These are phyloP conservation scores for Shiraia bambusicola DNA, from an alignment of 2,329 filamentous ascomycete genomes.

Conservation along the genomic window DNA sequence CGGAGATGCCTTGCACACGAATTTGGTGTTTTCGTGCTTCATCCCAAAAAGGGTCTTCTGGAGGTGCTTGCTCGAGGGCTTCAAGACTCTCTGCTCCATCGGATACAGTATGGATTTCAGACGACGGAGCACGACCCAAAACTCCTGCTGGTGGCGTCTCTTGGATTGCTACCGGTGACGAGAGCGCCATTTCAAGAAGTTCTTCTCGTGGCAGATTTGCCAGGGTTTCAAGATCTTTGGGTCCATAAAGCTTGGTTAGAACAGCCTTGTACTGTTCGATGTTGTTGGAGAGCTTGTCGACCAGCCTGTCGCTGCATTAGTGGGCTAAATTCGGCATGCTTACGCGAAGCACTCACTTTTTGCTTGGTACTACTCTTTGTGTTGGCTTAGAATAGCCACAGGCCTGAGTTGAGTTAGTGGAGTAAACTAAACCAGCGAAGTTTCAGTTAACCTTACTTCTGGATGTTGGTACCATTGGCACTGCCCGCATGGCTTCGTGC, in stretches of 20 bases:
- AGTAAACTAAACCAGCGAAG: not conserved
- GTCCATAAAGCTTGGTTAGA: slow-evolving; percentile 47
- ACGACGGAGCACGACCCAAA: slow-evolving; percentile 38
- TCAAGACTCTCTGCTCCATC: slow-evolving; percentile 57
- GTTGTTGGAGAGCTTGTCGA: slow-evolving; percentile 55
- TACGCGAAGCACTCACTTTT: slow-evolving; percentile 60
- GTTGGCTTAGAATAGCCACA: slow-evolving; percentile 82
- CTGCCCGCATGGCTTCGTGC: slow-evolving; percentile 77
- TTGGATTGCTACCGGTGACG: slow-evolving; percentile 40
- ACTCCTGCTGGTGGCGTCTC: slow-evolving; percentile 36
- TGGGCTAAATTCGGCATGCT: slow-evolving; percentile 51
- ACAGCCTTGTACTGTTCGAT: slow-evolving; percentile 51
- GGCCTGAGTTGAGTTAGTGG: slow-evolving; percentile 35
- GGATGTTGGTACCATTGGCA: slow-evolving; percentile 80
- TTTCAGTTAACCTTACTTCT: slow-evolving; percentile 46
- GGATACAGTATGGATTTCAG: slow-evolving; percentile 43
- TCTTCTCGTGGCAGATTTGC: slow-evolving; percentile 46
- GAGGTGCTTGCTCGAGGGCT: slow-evolving; percentile 69
- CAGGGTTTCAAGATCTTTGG: slow-evolving; percentile 45
- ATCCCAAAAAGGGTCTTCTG: slow-evolving; percentile 65
- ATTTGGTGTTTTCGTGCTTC: slow-evolving; percentile 54
- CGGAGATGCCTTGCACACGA: slow-evolving; percentile 57
- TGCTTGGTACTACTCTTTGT: slow-evolving; percentile 73
- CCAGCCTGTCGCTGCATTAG: slow-evolving; percentile 58
- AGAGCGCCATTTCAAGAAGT: slow-evolving; percentile 49